These are phyloP conservation scores for Russula earlei DNA, from an alignment of 768 basidiomycete species.

Conservation along the genomic window DNA sequence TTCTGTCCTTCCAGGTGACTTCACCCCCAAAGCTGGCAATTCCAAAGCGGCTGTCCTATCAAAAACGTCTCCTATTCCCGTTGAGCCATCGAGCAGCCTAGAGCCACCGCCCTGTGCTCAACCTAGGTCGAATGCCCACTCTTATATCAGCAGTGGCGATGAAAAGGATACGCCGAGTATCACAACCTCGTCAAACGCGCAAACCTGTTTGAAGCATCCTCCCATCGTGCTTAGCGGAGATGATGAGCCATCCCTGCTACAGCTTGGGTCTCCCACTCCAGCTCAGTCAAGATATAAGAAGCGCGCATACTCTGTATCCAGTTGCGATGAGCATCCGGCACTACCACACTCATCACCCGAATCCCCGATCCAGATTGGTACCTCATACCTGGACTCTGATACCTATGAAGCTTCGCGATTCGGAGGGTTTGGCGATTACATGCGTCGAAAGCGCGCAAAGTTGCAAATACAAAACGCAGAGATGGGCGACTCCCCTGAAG, in stretches of 20 bases:
- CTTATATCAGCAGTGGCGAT: constrained; percentile 29
- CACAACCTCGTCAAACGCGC: not conserved
- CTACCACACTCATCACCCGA: not conserved
- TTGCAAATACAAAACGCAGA: constrained; percentile 68
- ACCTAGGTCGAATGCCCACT: constrained; percentile 34
- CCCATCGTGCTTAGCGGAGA: not conserved
- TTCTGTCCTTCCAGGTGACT: constrained; percentile 41
- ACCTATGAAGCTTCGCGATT: constrained; percentile 74
- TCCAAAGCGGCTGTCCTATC: not conserved
- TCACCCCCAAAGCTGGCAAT: constrained; percentile 6
- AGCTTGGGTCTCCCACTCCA: constrained; percentile 1
- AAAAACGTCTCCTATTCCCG: constrained; percentile 5
- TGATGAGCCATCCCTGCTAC: not conserved
- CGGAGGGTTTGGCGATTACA: constrained; percentile 81
- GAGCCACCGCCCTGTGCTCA: constrained; percentile 35
- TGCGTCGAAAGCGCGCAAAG: constrained; percentile 85
- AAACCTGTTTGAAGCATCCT: not conserved
- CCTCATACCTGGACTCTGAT: constrained; percentile 21
- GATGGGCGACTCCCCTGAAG: constrained; percentile 25
- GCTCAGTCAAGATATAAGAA: constrained; percentile 13
- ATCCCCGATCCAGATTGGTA: not conserved
- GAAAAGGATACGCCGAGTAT: constrained; percentile 10
- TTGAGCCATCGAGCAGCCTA: constrained; percentile 15
- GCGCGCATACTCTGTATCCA: constrained; percentile 9
- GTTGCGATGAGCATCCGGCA: constrained; percentile 5